These are phyloP conservation scores for Aspergillus diversus DNA, from an alignment of 495 filamentous ascomycete genomes.

Conservation along the genomic window DNA sequence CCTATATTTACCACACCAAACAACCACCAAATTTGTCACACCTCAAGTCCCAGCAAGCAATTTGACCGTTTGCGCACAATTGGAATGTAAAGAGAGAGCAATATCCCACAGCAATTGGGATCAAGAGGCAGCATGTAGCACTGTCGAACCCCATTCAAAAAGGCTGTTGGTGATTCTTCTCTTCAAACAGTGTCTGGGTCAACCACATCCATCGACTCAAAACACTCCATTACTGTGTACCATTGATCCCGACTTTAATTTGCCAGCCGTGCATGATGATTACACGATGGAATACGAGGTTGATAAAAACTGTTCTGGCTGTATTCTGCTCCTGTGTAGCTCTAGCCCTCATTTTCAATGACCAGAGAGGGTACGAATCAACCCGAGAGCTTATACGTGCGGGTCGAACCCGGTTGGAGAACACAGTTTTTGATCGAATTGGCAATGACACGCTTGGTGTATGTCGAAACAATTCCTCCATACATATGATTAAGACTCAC, in stretches of 20 bases:
- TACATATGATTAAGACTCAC: background rate
- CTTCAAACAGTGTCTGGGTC: background rate
- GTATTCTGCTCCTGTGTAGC: conserved; percentile 17
- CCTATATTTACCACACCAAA: background rate
- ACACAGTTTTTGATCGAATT: conserved; percentile 28
- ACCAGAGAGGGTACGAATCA: conserved; percentile 21
- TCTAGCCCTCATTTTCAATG: conserved; percentile 15
- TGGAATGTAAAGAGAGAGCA: background rate
- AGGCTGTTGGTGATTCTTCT: background rate
- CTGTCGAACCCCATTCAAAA: background rate
- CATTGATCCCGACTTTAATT: background rate
- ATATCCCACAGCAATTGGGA: background rate
- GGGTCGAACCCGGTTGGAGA: conserved; percentile 22
- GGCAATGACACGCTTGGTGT: conserved; percentile 36
- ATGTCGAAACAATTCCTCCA: background rate
- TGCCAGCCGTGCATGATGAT: conserved; percentile 4
- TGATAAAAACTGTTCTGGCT: conserved; percentile 18
- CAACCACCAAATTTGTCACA: background rate
- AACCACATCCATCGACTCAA: background rate
- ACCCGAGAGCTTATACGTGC: conserved; percentile 19
- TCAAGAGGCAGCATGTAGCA: background rate
- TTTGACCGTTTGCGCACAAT: background rate
- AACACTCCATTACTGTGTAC: background rate
- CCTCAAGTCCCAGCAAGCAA: background rate
- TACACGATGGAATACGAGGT: conserved; percentile 16